Conservation (phyloP, 2,329 filamentous ascomycete species). For the Phaeosphaeria sp. region DNA sequence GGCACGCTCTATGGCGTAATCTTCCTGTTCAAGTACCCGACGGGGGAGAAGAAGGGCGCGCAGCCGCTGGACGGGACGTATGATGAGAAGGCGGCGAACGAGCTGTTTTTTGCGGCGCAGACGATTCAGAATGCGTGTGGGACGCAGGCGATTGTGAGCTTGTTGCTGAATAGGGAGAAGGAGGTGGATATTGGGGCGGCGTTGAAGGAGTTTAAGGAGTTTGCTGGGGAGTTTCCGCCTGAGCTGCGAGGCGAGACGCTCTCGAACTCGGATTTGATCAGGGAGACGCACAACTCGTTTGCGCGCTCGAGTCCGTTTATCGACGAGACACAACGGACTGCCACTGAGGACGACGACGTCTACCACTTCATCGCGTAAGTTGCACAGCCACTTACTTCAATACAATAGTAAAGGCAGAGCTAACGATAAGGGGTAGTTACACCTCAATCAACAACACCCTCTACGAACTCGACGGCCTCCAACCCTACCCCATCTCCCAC, state of each 20-base stretch:
- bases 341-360: conserved; percentile 81
- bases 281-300: conserved; percentile 85
- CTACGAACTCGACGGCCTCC: conserved; percentile 94
- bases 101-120: conserved; percentile 92
- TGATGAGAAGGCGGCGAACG: conserved; percentile 75
- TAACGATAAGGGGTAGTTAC: conserved; percentile 59
- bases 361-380: conserved; percentile 89
- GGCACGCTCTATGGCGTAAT: conserved; percentile 83
- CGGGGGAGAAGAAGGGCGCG: conserved; percentile 68
- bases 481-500: conserved; percentile 90
- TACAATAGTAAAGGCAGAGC: conserved; percentile 3
- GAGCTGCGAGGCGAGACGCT: conserved; percentile 73
- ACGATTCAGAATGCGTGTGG: conserved; percentile 99
- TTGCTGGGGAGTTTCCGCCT: conserved; percentile 80
- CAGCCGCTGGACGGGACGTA: conserved; percentile 82
- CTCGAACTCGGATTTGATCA: conserved; percentile 67
- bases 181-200: conserved; percentile 75
- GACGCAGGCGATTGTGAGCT: conserved; percentile 90
- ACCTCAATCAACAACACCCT: conserved; percentile 78
- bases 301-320: conserved; percentile 88
- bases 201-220: conserved; percentile 82
- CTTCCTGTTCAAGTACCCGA: conserved; percentile 97
- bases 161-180: conserved; percentile 82
- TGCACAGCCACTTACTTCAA: background rate
- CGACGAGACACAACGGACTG: conserved; percentile 81